phyloP scores from a whole-genome alignment of 805 yeast genomes.

The Nakazawaea holstii region DNA sequence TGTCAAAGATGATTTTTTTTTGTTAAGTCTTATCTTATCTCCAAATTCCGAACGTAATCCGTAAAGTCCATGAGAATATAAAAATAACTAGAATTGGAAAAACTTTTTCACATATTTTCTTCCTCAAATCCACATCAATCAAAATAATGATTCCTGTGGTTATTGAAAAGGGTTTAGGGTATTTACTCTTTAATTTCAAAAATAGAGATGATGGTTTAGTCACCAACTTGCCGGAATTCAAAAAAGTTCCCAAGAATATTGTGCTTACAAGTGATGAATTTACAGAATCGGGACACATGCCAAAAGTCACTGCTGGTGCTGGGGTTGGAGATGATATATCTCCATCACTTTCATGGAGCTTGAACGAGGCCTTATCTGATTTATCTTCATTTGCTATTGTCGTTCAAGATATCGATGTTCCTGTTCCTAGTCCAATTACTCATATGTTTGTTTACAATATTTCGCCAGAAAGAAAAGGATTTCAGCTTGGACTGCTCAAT shows the following conservation, averaged over 20 bases:
- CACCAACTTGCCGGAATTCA: slow-evolving; percentile 4
- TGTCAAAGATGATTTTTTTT: too few relatives aligned
- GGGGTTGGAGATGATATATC: slow-evolving; percentile 3
- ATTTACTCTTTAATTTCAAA: neutral
- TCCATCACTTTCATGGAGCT: slow-evolving; percentile 1
- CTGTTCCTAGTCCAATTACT: slow-evolving; percentile 2
- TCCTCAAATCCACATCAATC: too few relatives aligned
- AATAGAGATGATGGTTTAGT: neutral
- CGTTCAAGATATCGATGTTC: slow-evolving; percentile 10
- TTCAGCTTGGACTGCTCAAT: neutral
- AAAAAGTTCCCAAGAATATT: neutral
- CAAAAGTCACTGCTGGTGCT: neutral
- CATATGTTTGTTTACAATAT: slow-evolving; percentile 8
- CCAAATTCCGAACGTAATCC: too few relatives aligned
- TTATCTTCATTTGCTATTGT: slow-evolving; percentile 1
- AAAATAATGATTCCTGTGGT: neutral
- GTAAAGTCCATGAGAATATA: too few relatives aligned
- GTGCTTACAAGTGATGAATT: slow-evolving; percentile 1
- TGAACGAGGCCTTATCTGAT: neutral
- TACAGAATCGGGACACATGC: slow-evolving; percentile 3
- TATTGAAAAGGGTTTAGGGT: slow-evolving; percentile 5
- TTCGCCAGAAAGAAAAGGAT: neutral
- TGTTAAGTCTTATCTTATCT: too few relatives aligned
- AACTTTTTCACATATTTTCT: too few relatives aligned
- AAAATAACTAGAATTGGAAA: too few relatives aligned